Evolutionary conservation across 2,329 filamentous ascomycete genomes (phyloP).

Genomic region (Zasmidium angulare): DNA sequence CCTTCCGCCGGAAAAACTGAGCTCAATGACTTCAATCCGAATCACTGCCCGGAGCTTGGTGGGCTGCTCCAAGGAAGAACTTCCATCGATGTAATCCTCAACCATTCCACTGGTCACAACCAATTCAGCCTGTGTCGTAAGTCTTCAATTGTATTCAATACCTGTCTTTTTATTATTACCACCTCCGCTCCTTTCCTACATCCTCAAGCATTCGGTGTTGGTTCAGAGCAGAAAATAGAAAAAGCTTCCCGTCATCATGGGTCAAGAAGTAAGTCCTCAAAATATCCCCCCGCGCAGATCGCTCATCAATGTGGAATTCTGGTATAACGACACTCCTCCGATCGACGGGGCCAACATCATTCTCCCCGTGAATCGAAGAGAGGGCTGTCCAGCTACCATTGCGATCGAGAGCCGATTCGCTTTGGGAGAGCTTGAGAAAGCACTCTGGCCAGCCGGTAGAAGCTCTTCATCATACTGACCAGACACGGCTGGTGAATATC

Average conservation of each 20-base stretch:
- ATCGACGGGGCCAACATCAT: too few relatives aligned
- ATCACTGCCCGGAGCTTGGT: neutral
- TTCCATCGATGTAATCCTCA: slow-evolving; percentile 1
- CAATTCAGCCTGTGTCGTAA: slow-evolving; percentile 1
- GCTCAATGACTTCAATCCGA: neutral
- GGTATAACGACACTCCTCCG: too few relatives aligned
- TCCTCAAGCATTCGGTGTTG: neutral
- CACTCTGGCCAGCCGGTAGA: too few relatives aligned
- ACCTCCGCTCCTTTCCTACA: neutral
- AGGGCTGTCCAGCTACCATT: too few relatives aligned
- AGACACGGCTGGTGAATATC: too few relatives aligned
- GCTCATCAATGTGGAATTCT: too few relatives aligned
- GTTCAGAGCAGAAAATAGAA: neutral
- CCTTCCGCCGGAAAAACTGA: neutral
- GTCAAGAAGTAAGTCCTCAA: slow-evolving; percentile 1
- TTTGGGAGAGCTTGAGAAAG: too few relatives aligned
- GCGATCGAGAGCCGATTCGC: too few relatives aligned
- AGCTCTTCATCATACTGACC: too few relatives aligned
- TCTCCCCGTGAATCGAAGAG: too few relatives aligned
- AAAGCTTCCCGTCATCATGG: neutral
- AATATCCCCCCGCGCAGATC: neutral
- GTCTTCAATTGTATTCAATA: neutral
- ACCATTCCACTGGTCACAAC: neutral
- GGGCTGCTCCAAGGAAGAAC: neutral
- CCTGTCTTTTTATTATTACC: neutral